Conservation (phyloP, 305 asterid species). For the Nicotiana rustica region DNA sequence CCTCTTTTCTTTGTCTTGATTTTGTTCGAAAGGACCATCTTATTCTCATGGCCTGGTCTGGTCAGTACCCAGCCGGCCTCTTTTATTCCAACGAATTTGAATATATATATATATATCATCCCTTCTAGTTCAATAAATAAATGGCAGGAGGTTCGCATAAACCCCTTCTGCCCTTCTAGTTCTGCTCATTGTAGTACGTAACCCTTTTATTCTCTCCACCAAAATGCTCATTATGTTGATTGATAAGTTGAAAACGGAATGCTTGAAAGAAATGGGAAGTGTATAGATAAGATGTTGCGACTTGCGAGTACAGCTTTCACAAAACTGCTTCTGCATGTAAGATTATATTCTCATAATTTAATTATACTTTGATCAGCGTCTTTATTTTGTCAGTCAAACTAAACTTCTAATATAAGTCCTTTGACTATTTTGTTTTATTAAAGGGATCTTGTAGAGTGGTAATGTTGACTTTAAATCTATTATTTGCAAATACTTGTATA, state of each 20-base stretch:
- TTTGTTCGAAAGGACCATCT: background rate
- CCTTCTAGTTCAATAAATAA: too few species aligned
- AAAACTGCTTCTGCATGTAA: too few species aligned
- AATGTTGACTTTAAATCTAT: too few species aligned
- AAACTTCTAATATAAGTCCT: background rate
- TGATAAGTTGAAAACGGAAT: background rate
- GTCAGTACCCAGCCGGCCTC: background rate
- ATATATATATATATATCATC: too few species aligned
- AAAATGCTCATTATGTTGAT: background rate
- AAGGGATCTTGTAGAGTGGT: background rate
- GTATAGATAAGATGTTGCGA: background rate
- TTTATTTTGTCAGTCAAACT: slow-evolving; percentile 17
- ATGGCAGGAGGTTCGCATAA: too few species aligned
- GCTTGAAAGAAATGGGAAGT: background rate
- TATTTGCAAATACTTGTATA: too few species aligned
- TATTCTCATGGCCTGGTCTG: background rate
- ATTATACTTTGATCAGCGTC: background rate
- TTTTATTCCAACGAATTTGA: background rate
- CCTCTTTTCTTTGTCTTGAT: background rate
- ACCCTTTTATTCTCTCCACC: background rate
- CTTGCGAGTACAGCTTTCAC: background rate
- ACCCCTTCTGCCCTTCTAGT: too few species aligned
- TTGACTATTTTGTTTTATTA: too few species aligned
- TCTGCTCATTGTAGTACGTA: too few species aligned
- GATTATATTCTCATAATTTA: too few species aligned